Conservation (phyloP, 352 stramenopile species). For the Phytophthora colocasiae region DNA sequence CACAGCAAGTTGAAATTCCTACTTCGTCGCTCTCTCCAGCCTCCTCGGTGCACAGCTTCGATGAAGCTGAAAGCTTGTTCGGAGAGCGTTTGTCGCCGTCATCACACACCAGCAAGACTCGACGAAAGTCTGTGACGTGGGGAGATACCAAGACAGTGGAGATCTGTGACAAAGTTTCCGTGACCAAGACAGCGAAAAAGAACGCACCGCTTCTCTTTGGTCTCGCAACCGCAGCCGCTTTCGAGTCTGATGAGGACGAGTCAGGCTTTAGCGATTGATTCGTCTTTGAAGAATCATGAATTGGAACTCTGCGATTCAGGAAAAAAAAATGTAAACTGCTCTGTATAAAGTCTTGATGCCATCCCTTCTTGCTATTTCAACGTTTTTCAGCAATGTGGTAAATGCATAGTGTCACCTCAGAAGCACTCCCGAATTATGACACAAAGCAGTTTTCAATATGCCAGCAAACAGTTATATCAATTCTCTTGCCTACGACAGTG, state of each 20-base stretch:
- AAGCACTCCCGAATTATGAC: neutral
- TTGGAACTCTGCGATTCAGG: slow-evolving; percentile 3
- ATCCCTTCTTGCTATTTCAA: too few relatives aligned
- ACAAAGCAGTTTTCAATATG: slow-evolving; percentile 9
- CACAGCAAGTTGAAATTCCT: neutral
- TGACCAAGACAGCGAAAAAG: slow-evolving; percentile 20
- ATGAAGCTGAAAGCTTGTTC: slow-evolving; percentile 62
- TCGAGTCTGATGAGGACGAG: slow-evolving; percentile 66
- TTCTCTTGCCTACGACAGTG: slow-evolving; percentile 6
- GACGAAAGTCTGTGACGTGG: slow-evolving; percentile 42
- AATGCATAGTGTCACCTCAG: too few relatives aligned
- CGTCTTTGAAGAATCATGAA: neutral
- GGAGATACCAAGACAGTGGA: slow-evolving; percentile 26
- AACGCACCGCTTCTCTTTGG: slow-evolving; percentile 62
- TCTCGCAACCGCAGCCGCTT: slow-evolving; percentile 53
- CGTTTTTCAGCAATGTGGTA: too few relatives aligned
- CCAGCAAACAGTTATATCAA: neutral
- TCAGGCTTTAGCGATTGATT: slow-evolving; percentile 60
- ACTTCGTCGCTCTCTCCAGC: slow-evolving; percentile 5
- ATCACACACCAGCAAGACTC: slow-evolving; percentile 13
- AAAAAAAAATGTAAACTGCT: slow-evolving; percentile 6
- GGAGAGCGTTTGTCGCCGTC: slow-evolving; percentile 42
- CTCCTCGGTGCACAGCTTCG: slow-evolving; percentile 36
- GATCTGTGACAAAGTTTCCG: slow-evolving; percentile 1
- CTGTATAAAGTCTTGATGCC: neutral